Evolutionary conservation across 2,329 filamentous ascomycete species (phyloP), one percentile per base, ranked within the genome.

Genomic region (Diatrype stigma): DNA sequence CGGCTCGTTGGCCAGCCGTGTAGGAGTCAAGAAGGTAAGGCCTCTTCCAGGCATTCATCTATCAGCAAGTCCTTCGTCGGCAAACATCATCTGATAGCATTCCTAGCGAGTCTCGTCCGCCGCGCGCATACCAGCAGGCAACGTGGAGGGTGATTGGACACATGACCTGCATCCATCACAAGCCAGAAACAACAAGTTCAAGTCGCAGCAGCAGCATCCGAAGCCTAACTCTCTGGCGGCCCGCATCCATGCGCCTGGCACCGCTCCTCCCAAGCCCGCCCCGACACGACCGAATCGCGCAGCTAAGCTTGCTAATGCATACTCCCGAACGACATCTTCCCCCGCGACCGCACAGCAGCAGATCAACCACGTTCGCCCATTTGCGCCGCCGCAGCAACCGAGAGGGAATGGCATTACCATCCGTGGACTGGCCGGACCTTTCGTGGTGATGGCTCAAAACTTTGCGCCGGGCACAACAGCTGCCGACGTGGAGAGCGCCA

Each of bases 391-490:
- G n/a, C 58, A 52, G 40, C 61, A 56, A 21, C 65, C 47, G 40
- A 53, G 49, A 34, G 53, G 37, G 53, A 63, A 63, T 53, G 84
- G 85, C 19, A 79, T 93, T 44, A 84, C 79, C 34, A 92, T 94
- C 57, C 77, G 83, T 48, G 89, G 89, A n/a, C 73, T 86, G 8
- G 85, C 85, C 1, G 86, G 87, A 0, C 87, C 87, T 1, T 89
- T 81, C 60, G 79, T 81, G 17, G 80, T 94, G 22, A 80, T 90
- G 65, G 88, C 86, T 2, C 86, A 89, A 68, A 94, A 94, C 73
- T 90, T 94, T 65, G 89, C 89, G 12, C 82, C 82, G 2, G 89
- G 89, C 35, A 94, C 89, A 1, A 91, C 89, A 6, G 86, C 86
- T 2, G 87, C 86, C 28, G 89, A 94, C 63, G 90, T 94, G 53